phyloP scores from a whole-genome alignment of 2,329 filamentous ascomycete species.

The Ascochyta clinopodiicola region DNA sequence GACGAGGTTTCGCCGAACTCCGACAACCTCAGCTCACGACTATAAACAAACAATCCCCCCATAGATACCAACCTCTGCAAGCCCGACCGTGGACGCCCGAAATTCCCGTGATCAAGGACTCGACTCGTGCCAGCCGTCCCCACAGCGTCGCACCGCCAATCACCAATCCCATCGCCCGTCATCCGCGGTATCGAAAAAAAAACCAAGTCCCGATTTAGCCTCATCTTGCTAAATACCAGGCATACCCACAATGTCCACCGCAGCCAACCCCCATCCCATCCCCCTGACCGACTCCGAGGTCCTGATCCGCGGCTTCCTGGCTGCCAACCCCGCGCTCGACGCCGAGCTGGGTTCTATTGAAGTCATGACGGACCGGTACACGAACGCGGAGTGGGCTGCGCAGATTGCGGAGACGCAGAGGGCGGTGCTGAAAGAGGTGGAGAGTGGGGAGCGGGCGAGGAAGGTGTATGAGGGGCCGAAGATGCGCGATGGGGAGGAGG shows the following conservation, averaged over 20 bases:
- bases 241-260: conserved; percentile 22
- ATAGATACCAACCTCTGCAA: not conserved
- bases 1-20: conserved; percentile 40
- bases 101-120: conserved; percentile 8
- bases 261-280: conserved; percentile 29
- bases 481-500: conserved; percentile 35
- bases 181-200: conserved; percentile 16
- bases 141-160: conserved; percentile 20
- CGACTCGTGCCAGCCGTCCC: conserved; percentile 11
- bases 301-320: conserved; percentile 42
- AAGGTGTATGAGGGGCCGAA: conserved; percentile 38
- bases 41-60: conserved; percentile 23
- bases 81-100: conserved; percentile 4
- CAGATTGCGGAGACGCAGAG: conserved; percentile 49
- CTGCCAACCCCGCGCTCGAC: conserved; percentile 41
- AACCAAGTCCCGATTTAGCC: conserved; percentile 1
- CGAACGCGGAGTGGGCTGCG: conserved; percentile 53
- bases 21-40: conserved; percentile 27
- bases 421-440: conserved; percentile 36
- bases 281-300: conserved; percentile 44
- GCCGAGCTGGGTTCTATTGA: conserved; percentile 35
- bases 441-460: conserved; percentile 34
- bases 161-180: conserved; percentile 10
- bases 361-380: conserved; percentile 52
- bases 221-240: conserved; percentile 11